Evolutionary conservation across 164 flowering plant genomes (phyloP), one percentile per base, ranked within the genome.

Genomic region (Magnolia changhungtana): DNA sequence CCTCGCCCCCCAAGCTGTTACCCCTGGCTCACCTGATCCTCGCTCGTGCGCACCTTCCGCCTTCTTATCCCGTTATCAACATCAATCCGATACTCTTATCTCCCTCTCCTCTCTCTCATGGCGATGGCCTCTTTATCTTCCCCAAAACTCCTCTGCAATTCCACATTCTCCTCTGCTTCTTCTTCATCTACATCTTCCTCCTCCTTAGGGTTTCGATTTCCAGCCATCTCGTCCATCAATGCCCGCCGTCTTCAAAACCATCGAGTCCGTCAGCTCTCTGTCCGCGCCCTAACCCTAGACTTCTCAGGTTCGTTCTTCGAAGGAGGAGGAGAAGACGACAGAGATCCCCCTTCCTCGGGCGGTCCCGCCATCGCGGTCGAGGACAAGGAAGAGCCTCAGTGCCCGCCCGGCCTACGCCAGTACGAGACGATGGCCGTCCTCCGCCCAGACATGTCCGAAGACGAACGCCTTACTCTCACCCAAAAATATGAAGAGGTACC

Each of bases 401-500:
- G 97, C 77, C 99, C 99, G 0, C 98, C 98, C 16, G 98, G 99
- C 18, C 89, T 92, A 50, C 81, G 96, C 9, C 88, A 89, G 84
- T 93, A 93, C 80, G 98, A 93, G 83, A 90, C 93, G 16, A 92
- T 92, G 97, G 87, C 83, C 13, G 94, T 95, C 29, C 66, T 93
- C 59, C 84, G 98, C 80, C 98, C 99, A 14, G 96, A 93, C 75
- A 91, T 95, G 99, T 85, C 96, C 1, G 99, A 95, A 61, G 98
- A 96, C 55, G 92, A 93, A 74, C 84, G 98, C 9, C 90, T 96
- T 68, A 72, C 88, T 67, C 88, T 93, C 19, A 91, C 94, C 63
- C 94, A 96, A 87, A 91, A 88, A 80, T 96, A 93, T 76, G 99
- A 96, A 81, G 97, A 93, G 98, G 98, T 95, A 86, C 49, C n/a